A percentile compares a stretch with the other conserved stretches of the same genome.
Conservation (phyloP, 2,329 filamentous ascomycete genomes). For the Torrubiella hemipterigena region DNA sequence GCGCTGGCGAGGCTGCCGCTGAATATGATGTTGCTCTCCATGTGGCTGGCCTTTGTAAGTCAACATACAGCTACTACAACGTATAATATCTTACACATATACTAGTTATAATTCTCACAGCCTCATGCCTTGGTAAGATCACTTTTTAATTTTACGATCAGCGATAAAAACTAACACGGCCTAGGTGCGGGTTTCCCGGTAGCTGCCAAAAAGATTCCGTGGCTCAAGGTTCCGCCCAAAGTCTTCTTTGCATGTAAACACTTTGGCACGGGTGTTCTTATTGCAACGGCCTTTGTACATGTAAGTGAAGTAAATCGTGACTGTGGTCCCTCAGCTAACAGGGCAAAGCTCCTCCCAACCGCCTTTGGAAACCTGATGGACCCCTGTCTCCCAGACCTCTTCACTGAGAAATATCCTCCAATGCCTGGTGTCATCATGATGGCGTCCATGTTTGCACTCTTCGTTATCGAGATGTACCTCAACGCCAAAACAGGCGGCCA, state of each 20-base stretch:
- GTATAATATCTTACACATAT: not conserved
- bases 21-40: conserved; percentile 16
- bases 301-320: conserved; percentile 19
- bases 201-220: conserved; percentile 40
- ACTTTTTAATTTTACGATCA: too few relatives aligned
- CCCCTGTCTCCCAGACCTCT: conserved; percentile 46
- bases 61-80: not conserved
- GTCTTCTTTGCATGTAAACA: conserved; percentile 53
- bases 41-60: conserved; percentile 18
- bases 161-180: not conserved
- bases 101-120: conserved; percentile 15
- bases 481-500: conserved; percentile 47
- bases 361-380: conserved; percentile 41
- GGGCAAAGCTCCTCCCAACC: conserved; percentile 39
- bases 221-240: conserved; percentile 43
- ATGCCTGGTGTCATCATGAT: conserved; percentile 56
- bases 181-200: conserved; percentile 39
- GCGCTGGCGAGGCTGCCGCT: conserved; percentile 2
- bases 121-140: conserved; percentile 14
- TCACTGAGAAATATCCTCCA: conserved; percentile 46
- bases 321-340: not conserved
- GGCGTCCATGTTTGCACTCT: conserved; percentile 46
- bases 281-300: conserved; percentile 65
- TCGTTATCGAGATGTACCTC: conserved; percentile 50
- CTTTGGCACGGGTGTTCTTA: conserved; percentile 59